Evolutionary conservation across 345 rosid species (phyloP).

Genomic region (Gossypium arboreum): DNA sequence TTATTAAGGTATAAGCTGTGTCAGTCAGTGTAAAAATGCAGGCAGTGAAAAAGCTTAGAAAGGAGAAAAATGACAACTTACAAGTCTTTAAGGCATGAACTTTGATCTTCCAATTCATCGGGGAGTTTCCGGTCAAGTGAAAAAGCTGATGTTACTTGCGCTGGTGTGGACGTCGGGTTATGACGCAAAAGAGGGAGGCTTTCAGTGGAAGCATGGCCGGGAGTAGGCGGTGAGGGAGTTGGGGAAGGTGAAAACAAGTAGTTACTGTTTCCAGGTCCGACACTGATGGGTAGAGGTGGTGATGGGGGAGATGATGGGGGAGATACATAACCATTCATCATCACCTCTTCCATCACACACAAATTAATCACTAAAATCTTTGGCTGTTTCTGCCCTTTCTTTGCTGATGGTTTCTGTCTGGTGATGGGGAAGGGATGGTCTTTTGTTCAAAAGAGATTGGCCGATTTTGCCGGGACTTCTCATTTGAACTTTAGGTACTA

Average conservation of each 20-base stretch:
- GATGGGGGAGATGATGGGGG: slow-evolving; percentile 35
- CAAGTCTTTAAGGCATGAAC: slow-evolving; percentile 36
- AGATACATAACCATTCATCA: slow-evolving; percentile 14
- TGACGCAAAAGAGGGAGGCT: slow-evolving; percentile 26
- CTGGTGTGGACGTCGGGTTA: background rate
- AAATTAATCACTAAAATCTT: slow-evolving; percentile 1
- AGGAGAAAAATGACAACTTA: slow-evolving; percentile 19
- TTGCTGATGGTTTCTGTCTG: background rate
- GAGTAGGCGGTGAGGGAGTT: slow-evolving; percentile 25
- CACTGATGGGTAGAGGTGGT: slow-evolving; percentile 37
- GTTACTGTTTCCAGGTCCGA: slow-evolving; percentile 29
- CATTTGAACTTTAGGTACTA: slow-evolving; percentile 5
- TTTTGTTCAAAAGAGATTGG: background rate
- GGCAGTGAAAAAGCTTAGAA: background rate
- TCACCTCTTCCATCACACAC: background rate
- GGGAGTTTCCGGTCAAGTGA: slow-evolving; percentile 24
- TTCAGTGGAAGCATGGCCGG: slow-evolving; percentile 25
- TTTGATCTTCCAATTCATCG: slow-evolving; percentile 17
- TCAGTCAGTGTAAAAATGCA: background rate
- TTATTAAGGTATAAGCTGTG: background rate
- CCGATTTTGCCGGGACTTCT: background rate
- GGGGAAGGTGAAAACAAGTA: slow-evolving; percentile 34
- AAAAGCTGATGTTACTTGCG: slow-evolving; percentile 15
- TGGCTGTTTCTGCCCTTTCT: background rate
- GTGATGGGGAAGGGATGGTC: background rate